These are phyloP conservation scores for Aspergillus pseudoterreus DNA, from an alignment of 2,329 filamentous ascomycete species.

Conservation along the genomic window DNA sequence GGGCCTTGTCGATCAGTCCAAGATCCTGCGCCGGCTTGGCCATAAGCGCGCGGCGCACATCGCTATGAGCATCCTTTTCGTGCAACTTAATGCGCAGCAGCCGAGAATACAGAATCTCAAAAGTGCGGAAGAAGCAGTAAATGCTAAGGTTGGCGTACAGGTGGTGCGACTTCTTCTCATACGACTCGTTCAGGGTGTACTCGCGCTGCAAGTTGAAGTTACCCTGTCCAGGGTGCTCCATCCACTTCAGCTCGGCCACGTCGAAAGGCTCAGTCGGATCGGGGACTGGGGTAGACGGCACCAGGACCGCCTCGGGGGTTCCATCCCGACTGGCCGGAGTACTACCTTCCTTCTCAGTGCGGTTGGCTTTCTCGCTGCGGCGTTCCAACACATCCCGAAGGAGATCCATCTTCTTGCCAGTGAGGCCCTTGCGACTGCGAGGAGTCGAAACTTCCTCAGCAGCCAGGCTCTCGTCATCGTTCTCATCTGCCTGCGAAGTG, in stretches of 20 bases:
- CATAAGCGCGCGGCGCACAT: slow-evolving; percentile 68
- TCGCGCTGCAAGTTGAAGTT: slow-evolving; percentile 59
- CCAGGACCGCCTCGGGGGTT: slow-evolving; percentile 67
- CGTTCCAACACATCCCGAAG: slow-evolving; percentile 83
- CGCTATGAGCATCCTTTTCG: slow-evolving; percentile 67
- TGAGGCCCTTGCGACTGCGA: slow-evolving; percentile 58
- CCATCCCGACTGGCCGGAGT: slow-evolving; percentile 79
- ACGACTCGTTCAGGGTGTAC: slow-evolving; percentile 74
- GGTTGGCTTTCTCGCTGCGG: slow-evolving; percentile 65
- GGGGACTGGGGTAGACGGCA: slow-evolving; percentile 32
- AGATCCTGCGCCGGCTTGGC: slow-evolving; percentile 80
- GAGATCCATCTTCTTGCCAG: slow-evolving; percentile 71
- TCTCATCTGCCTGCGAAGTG: slow-evolving; percentile 70
- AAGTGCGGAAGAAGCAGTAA: slow-evolving; percentile 91
- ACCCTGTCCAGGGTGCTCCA: slow-evolving; percentile 54
- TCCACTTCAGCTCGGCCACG: slow-evolving; percentile 54
- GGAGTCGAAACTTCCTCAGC: slow-evolving; percentile 68
- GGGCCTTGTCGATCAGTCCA: slow-evolving; percentile 75
- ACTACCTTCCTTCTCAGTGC: slow-evolving; percentile 75
- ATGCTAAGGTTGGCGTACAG: slow-evolving; percentile 89
- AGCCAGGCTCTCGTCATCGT: slow-evolving; percentile 67
- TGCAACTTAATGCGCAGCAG: slow-evolving; percentile 79
- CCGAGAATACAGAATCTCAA: slow-evolving; percentile 84
- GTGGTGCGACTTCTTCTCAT: slow-evolving; percentile 76
- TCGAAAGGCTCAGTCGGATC: slow-evolving; percentile 56